A percentile compares a stretch with the other conserved stretches of the same genome.
Conservation (phyloP, 2,329 filamentous ascomycete genomes). For the Colletotrichum nymphaeae region DNA sequence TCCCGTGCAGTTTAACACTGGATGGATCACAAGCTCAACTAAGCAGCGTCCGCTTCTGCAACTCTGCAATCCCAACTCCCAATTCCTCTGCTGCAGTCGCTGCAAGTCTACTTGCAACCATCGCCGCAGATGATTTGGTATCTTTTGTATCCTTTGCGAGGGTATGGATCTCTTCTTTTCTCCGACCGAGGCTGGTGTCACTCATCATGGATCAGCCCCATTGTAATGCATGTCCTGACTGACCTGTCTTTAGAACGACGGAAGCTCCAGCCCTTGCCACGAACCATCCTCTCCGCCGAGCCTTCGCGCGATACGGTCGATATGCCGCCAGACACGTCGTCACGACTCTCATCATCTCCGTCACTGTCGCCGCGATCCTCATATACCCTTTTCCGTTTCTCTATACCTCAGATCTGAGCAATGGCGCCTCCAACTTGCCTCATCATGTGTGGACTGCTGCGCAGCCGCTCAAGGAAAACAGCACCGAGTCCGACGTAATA, state of each 20-base stretch:
- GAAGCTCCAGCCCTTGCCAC: constrained; percentile 75
- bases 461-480: constrained; percentile 67
- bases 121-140: constrained; percentile 75
- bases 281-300: constrained; percentile 72
- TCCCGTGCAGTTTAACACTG: constrained; percentile 14
- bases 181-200: background rate
- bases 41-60: constrained; percentile 20
- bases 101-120: constrained; percentile 33
- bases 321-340: constrained; percentile 80
- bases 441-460: constrained; percentile 86
- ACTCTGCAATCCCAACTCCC: constrained; percentile 1
- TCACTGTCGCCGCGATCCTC: constrained; percentile 75
- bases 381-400: constrained; percentile 82
- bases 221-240: constrained; percentile 16
- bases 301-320: constrained; percentile 76
- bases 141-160: constrained; percentile 80
- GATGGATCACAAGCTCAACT: constrained; percentile 24
- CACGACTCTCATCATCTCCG: constrained; percentile 78
- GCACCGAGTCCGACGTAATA: constrained; percentile 73
- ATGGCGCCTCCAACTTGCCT: constrained; percentile 77
- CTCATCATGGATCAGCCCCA: background rate
- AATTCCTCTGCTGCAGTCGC: constrained; percentile 26
- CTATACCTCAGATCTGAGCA: constrained; percentile 77
- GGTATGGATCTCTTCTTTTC: constrained; percentile 60
- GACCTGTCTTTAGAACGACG: constrained; percentile 68